Base-by-base conservation (phyloP, 2,329 filamentous ascomycete species). In the Ploettnerulaceae sp. region DNA sequence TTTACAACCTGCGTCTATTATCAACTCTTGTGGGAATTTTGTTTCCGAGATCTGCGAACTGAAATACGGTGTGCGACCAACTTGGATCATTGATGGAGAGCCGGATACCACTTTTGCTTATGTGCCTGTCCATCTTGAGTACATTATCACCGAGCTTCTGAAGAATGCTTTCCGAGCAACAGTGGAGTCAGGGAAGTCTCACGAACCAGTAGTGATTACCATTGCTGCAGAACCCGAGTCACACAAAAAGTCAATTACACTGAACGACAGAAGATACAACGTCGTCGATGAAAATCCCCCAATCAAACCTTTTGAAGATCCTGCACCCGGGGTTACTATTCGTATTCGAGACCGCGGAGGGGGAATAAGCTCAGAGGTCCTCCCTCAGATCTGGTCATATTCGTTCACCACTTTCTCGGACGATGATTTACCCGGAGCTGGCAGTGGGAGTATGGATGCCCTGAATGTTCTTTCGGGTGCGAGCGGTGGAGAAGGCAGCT, bases 121-220 rank as follows among this genome's bases (percentile, higher is more conserved):
- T 61, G 84, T 98, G 7, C 93, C 93, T 11, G 93, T 95, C 65
- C 93, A 98, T 66, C 77, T 98, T 18, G 91, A 97, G 67, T 98
- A 98, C 66, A 96, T 98, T 55, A 79, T 96, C 54, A 98, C 91
- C 0, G 93, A 98, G 67, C 76, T 98, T 1, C 76, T 98, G 48
- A 98, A 98, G 68, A 98, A 98, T 62, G 88, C 90, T 1, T 98
- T 97, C 70, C 81, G 93, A 33, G 91, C 93, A 3, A 94, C 89
- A 0, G 82, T 97, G 7, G 93, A 98, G 67, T 83, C 78, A 48
- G 81, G 82, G n/a, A 82, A 79, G 60, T 84, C 86, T 57, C 75
- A 78, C 32, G 86, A 95, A 55, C 88, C 91, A 1, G 76, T 98
- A 31, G 87, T 95, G 56, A 83, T 97, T 50, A 98, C 93, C 11